Conservation (phyloP, 1,284 basidiomycete species). For the Ganoderma lucidum region DNA sequence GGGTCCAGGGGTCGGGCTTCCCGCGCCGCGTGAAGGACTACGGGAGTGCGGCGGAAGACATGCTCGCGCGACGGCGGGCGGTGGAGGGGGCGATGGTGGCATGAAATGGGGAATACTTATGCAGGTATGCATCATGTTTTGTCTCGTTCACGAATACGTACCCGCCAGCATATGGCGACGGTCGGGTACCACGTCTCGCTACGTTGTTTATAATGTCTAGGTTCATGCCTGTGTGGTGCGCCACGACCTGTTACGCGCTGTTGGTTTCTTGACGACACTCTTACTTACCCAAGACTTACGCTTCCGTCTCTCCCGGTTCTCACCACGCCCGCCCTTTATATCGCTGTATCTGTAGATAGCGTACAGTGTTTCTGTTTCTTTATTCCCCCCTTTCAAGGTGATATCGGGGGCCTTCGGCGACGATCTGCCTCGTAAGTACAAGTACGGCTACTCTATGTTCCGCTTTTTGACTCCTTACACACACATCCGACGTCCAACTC, state of each 20-base stretch:
- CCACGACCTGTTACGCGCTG: neutral
- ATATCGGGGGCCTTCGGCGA: neutral
- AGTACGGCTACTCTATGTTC: neutral
- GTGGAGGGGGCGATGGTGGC: neutral
- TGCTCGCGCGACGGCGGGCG: conserved; percentile 16
- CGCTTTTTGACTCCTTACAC: neutral
- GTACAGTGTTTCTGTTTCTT: conserved; percentile 9
- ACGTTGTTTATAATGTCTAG: neutral
- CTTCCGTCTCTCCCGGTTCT: neutral
- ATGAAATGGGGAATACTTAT: neutral
- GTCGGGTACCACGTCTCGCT: neutral
- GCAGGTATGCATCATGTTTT: neutral
- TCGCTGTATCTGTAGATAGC: conserved; percentile 24
- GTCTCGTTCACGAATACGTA: neutral
- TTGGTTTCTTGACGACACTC: neutral
- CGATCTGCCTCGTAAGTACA: neutral
- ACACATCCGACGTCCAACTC: neutral
- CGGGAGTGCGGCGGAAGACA: conserved; percentile 8
- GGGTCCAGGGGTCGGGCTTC: conserved; percentile 15
- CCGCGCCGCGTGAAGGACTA: conserved; percentile 21
- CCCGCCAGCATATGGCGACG: neutral
- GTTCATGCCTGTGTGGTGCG: neutral
- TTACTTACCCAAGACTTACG: neutral
- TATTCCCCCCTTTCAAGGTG: conserved; percentile 3
- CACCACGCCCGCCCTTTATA: no score